Evolutionary conservation across 441 rosid species (phyloP).

Genomic region (Omphalea diandra): DNA sequence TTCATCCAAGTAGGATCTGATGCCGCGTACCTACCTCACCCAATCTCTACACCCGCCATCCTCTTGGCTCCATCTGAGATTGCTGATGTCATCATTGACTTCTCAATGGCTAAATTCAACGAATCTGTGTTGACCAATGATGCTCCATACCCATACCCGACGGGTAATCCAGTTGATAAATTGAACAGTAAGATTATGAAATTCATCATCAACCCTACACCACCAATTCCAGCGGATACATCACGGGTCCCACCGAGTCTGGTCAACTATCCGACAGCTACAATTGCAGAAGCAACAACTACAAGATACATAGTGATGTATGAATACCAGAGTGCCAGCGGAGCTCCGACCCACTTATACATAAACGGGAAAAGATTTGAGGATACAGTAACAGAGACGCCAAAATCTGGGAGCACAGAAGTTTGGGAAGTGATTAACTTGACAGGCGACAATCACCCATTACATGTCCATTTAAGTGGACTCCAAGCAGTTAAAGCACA

Average conservation of each 20-base stretch:
- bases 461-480: constrained; percentile 74
- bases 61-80: constrained; percentile 69
- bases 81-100: constrained; percentile 68
- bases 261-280: constrained; percentile 46
- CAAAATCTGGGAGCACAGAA: constrained; percentile 63
- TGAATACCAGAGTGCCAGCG: constrained; percentile 56
- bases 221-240: constrained; percentile 37
- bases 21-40: constrained; percentile 54
- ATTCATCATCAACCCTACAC: constrained; percentile 37
- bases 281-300: not conserved
- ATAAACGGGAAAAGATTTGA: constrained; percentile 64
- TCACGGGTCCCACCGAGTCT: constrained; percentile 42
- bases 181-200: constrained; percentile 66
- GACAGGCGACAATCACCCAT: constrained; percentile 81
- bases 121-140: constrained; percentile 48
- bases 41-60: constrained; percentile 33
- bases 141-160: constrained; percentile 70
- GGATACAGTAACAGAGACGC: constrained; percentile 65
- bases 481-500: constrained; percentile 1
- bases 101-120: constrained; percentile 43
- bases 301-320: constrained; percentile 57
- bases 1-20: constrained; percentile 61
- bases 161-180: constrained; percentile 63
- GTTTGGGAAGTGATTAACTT: constrained; percentile 83
- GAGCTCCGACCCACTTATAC: constrained; percentile 73